Evolutionary conservation across 257 asterid species (phyloP).

Genomic region (Ligustrum vulgare): DNA sequence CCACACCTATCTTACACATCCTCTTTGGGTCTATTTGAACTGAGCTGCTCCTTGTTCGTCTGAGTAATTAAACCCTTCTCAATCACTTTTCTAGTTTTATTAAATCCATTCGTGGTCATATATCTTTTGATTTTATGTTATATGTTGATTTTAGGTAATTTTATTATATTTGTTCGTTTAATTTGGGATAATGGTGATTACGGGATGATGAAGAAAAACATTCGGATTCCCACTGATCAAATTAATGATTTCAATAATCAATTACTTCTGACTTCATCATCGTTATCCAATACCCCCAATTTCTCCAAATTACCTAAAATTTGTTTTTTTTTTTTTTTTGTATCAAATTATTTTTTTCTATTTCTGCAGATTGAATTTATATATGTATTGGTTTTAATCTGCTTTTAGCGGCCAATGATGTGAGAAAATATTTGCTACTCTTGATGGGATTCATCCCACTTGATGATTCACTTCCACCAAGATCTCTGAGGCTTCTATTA

Average conservation of each 20-base stretch:
- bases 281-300: background rate
- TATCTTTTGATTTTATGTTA: no score
- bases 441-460: slow-evolving; percentile 46
- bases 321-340: no score
- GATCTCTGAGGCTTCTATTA: slow-evolving; percentile 64
- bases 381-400: no score
- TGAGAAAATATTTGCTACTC: slow-evolving; percentile 69
- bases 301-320: background rate
- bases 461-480: slow-evolving; percentile 70
- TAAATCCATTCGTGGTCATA: slow-evolving; percentile 1
- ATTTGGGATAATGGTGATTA: slow-evolving; percentile 5
- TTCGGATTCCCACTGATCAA: slow-evolving; percentile 74
- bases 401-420: slow-evolving; percentile 47
- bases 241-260: slow-evolving; percentile 44
- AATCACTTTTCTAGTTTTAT: slow-evolving; percentile 1
- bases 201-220: slow-evolving; percentile 62
- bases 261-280: slow-evolving; percentile 63
- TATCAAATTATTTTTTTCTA: background rate
- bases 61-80: no score
- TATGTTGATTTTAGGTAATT: no score
- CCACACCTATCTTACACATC: no score
- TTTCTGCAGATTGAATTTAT: background rate
- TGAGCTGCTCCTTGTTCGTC: no score
- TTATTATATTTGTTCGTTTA: background rate
- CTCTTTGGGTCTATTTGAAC: no score